Base-by-base conservation (phyloP, 139 green algal species). In the Picochlorum sp. region DNA sequence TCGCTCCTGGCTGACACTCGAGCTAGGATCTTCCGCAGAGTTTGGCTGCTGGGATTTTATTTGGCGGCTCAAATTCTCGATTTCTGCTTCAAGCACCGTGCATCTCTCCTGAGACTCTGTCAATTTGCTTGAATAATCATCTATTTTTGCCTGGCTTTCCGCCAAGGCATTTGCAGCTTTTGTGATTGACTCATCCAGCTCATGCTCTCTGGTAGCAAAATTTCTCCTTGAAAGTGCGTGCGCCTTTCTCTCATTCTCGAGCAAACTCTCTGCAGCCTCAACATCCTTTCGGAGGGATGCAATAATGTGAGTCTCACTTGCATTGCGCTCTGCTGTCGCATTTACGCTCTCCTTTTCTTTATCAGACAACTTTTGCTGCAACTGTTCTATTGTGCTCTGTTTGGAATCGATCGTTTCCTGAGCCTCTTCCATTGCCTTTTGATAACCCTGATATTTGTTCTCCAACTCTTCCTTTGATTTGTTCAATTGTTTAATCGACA, bases 231-330 rank as follows among this genome's bases (percentile, higher is more conserved):
- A 64, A 11, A 52, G 58, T 2, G 15, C 62, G 38, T 78, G 72
- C 21, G 73, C 76, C 4, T 65, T 58, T 7, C 81, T 70, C 72
- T 92, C 85, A 28, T 76, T 61, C 8, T 88, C 82, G 49, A 88
- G 69, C 16, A 63, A 67, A 14, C 31, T n/a, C 70, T 92, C 85
- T 18, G 70, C 69, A 14, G 50, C 28, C 3, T 74, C 60, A 28
- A 89, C 62, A 70, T 88, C 75, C 4, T 65, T 58, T 3, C 80
- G 68, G 44, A 92, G 61, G 21, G 77, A 72, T 67, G 62, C 54
- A 28, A 84, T 38, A 28, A 77, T 59, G 6, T 70, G 63, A 30
- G 45, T 66, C 62, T 78, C 74, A 60, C 74, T 71, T 44, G 69
- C 77, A 76, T 68, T 82, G 6, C 54, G 26, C 9, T 67, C 67